Evolutionary conservation across 192 early-diverging fungal genomes (phyloP).

Genomic region (Entomortierella lignicola): DNA sequence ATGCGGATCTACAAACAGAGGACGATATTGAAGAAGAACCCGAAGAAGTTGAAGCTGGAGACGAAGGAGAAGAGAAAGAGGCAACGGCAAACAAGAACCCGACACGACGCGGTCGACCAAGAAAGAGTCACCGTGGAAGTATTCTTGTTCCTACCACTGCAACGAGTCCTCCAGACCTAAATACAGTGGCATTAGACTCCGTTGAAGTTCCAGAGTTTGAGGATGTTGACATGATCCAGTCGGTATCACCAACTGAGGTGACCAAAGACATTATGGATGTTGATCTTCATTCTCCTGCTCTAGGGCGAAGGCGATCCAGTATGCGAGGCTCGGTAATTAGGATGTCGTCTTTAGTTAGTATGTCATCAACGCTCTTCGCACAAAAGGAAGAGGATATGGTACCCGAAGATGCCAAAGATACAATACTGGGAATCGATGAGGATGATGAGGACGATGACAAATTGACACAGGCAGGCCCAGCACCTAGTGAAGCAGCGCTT

Average conservation of each 20-base stretch:
- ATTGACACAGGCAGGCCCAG: slow-evolving; percentile 25
- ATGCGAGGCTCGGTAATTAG: slow-evolving; percentile 46
- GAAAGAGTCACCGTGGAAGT: slow-evolving; percentile 21
- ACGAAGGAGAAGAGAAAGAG: slow-evolving; percentile 15
- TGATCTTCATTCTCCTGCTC: slow-evolving; percentile 46
- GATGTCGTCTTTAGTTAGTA: slow-evolving; percentile 53
- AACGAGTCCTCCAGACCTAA: slow-evolving; percentile 7
- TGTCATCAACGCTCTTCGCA: slow-evolving; percentile 48
- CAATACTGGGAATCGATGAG: slow-evolving; percentile 17
- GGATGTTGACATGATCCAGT: slow-evolving; percentile 19
- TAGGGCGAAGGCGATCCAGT: slow-evolving; percentile 43
- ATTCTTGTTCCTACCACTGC: slow-evolving; percentile 22
- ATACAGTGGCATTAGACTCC: not conserved
- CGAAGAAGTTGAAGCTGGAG: slow-evolving; percentile 11
- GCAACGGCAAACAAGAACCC: not conserved
- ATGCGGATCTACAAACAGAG: slow-evolving; percentile 29
- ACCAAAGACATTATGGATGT: slow-evolving; percentile 39
- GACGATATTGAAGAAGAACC: slow-evolving; percentile 25
- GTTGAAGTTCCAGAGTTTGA: not conserved
- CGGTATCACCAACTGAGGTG: slow-evolving; percentile 5
- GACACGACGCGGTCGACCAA: slow-evolving; percentile 30
- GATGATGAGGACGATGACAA: slow-evolving; percentile 52
- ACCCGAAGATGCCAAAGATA: slow-evolving; percentile 20
- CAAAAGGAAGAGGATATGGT: slow-evolving; percentile 48
- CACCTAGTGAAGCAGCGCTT: slow-evolving; percentile 44